phyloP scores from a whole-genome alignment of 2,329 filamentous ascomycete species.

The Pestalotiopsis sp. region DNA sequence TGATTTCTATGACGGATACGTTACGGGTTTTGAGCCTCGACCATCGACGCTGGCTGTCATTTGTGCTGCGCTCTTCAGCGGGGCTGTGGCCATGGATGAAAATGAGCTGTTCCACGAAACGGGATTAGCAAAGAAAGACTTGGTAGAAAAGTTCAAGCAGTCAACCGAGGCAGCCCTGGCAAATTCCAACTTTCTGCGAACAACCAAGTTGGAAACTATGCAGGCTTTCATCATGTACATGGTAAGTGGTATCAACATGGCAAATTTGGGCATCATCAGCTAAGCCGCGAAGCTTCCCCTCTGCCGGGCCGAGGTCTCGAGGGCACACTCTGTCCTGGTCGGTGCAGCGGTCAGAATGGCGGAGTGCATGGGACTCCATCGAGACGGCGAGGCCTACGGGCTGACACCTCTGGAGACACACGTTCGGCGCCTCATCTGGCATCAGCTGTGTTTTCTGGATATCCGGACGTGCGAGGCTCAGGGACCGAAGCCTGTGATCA shows the following conservation, averaged over 20 bases:
- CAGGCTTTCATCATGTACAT: constrained; percentile 79
- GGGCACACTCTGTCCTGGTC: constrained; percentile 72
- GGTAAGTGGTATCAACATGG: constrained; percentile 44
- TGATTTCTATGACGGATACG: constrained; percentile 66
- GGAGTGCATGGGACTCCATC: constrained; percentile 77
- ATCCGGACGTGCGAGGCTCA: constrained; percentile 75
- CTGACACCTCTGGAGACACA: constrained; percentile 71
- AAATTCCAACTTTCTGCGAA: constrained; percentile 71
- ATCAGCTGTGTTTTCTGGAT: constrained; percentile 77
- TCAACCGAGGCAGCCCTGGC: constrained; percentile 69
- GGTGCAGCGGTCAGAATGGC: constrained; percentile 74
- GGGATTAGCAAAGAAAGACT: constrained; percentile 54
- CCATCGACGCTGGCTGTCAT: constrained; percentile 69
- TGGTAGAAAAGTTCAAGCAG: constrained; percentile 65
- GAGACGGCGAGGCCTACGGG: constrained; percentile 69
- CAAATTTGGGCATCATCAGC: constrained; percentile 1
- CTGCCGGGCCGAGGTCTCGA: constrained; percentile 71
- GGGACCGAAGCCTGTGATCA: constrained; percentile 71
- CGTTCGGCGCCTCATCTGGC: constrained; percentile 73
- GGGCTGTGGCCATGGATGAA: constrained; percentile 67
- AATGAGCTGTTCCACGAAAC: constrained; percentile 53
- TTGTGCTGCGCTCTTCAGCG: constrained; percentile 71
- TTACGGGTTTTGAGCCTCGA: constrained; percentile 61
- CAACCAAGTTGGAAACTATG: constrained; percentile 71
- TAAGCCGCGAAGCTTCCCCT: constrained; percentile 60